These are phyloP conservation scores for Neocallimastix lanati DNA, from an alignment of 192 early-diverging fungal species.

Conservation along the genomic window DNA sequence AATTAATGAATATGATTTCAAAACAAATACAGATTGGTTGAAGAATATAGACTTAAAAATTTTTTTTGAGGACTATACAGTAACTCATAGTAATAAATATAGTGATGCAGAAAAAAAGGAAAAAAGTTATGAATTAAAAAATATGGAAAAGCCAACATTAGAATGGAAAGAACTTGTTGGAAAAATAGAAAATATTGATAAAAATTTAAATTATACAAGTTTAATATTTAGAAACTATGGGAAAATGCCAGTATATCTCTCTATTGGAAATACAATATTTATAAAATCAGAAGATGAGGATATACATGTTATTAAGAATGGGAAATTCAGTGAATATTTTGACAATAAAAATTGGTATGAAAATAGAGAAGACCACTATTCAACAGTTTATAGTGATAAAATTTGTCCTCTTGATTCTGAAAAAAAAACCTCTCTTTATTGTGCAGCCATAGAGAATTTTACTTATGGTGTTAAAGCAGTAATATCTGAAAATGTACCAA, in stretches of 20 bases:
- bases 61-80: not conserved
- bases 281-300: not conserved
- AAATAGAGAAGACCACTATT: not conserved
- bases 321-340: not conserved
- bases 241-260: not conserved
- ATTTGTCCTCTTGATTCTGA: not conserved
- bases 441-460: not conserved
- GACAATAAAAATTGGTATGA: not conserved
- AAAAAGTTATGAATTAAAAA: not conserved
- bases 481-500: not conserved
- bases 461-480: not conserved
- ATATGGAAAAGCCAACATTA: not conserved
- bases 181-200: not conserved
- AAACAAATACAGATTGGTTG: not conserved
- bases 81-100: too few species aligned
- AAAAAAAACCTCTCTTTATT: not conserved
- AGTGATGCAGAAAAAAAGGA: not conserved
- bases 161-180: not conserved
- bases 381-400: not conserved
- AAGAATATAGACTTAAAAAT: not conserved
- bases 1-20: not conserved
- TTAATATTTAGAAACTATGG: not conserved
- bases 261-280: not conserved
- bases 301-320: not conserved
- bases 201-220: not conserved